Evolutionary conservation across 2,329 filamentous ascomycete species (phyloP).

Genomic region (Fusarium sp.): DNA sequence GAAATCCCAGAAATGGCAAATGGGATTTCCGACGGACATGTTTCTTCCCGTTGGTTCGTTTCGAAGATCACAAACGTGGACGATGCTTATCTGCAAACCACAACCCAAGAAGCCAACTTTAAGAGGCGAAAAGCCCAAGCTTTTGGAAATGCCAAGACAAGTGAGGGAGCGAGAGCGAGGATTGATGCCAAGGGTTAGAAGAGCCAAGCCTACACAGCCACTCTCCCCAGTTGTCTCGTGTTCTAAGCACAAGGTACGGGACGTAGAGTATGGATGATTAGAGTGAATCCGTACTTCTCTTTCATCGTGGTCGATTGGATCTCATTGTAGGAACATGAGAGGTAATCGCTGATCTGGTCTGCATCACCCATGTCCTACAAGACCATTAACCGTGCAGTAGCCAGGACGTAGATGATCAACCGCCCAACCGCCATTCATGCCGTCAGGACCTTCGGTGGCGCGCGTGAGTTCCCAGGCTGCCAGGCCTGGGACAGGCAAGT

Average conservation of each 20-base stretch:
- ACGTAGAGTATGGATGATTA: slow-evolving; percentile 9
- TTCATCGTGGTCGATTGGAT: slow-evolving; percentile 4
- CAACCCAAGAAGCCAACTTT: slow-evolving; percentile 4
- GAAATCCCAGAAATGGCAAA: slow-evolving; percentile 20
- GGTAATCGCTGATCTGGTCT: slow-evolving; percentile 14
- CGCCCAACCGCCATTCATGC: slow-evolving; percentile 23
- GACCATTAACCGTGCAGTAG: slow-evolving; percentile 37
- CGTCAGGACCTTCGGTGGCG: slow-evolving; percentile 26
- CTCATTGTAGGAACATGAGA: slow-evolving; percentile 3
- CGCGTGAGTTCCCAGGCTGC: slow-evolving; percentile 20
- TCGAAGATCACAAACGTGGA: slow-evolving; percentile 25
- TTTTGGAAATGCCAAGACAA: slow-evolving; percentile 30
- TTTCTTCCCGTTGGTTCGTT: slow-evolving; percentile 14
- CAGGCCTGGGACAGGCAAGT: slow-evolving; percentile 14
- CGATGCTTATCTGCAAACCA: slow-evolving; percentile 26
- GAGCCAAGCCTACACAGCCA: slow-evolving; percentile 43
- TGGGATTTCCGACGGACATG: slow-evolving; percentile 24
- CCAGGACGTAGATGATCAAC: slow-evolving; percentile 31
- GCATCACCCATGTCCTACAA: slow-evolving; percentile 11
- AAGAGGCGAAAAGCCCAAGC: slow-evolving; percentile 33
- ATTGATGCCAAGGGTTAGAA: slow-evolving; percentile 19
- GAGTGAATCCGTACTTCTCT: too few relatives aligned
- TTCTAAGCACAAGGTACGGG: slow-evolving; percentile 32
- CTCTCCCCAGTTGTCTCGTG: slow-evolving; percentile 37
- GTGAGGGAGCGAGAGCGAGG: slow-evolving; percentile 14